These are phyloP conservation scores for Berberis vulgaris DNA, from an alignment of 164 flowering plant species.

Conservation along the genomic window DNA sequence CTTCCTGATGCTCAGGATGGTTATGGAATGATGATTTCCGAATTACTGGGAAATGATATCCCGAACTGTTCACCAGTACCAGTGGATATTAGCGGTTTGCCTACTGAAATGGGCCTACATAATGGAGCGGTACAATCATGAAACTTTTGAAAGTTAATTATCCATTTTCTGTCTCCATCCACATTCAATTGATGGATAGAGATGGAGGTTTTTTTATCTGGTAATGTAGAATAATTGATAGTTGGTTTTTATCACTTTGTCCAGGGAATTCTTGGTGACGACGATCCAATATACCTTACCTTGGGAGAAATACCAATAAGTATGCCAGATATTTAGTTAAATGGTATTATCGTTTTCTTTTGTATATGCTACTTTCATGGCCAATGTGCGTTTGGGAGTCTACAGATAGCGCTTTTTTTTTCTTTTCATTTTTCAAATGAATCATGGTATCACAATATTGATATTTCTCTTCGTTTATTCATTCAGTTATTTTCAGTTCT, in stretches of 20 bases:
- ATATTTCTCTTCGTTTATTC: background rate
- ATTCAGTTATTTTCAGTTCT: too few species aligned
- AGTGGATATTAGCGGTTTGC: conserved; percentile 43
- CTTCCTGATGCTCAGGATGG: conserved; percentile 63
- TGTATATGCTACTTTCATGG: conserved; percentile 5
- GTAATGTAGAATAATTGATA: background rate
- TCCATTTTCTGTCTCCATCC: conserved; percentile 3
- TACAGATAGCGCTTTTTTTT: background rate
- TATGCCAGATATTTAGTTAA: conserved; percentile 42
- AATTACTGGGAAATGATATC: conserved; percentile 58
- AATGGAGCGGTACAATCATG: conserved; percentile 54
- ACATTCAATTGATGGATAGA: background rate
- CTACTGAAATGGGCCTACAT: conserved; percentile 59
- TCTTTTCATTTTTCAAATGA: background rate
- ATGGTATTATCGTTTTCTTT: conserved; percentile 25
- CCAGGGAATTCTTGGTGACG: conserved; percentile 76
- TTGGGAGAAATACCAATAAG: conserved; percentile 93
- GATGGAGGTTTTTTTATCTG: background rate
- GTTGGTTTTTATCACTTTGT: conserved; percentile 18
- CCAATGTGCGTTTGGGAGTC: background rate
- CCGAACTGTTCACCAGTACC: conserved; percentile 54
- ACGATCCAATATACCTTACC: conserved; percentile 82
- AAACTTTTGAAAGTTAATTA: conserved; percentile 5
- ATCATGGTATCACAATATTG: background rate
- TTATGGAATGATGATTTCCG: conserved; percentile 79